A percentile compares a stretch with the other conserved stretches of the same genome.
Conservation (phyloP, 1,139 yeast species). For the Candida smagusa region DNA sequence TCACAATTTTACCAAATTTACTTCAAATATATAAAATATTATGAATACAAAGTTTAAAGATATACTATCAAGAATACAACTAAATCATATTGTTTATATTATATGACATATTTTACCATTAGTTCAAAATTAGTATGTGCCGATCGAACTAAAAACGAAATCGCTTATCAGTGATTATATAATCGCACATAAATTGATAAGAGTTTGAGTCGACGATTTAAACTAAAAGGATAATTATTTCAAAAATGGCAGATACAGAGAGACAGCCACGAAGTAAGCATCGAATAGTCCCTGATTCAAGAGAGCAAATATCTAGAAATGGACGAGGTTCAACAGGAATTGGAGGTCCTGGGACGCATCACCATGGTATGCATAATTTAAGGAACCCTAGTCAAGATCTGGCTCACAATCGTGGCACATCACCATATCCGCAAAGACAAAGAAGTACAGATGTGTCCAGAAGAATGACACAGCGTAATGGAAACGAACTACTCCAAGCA, state of each 20-base stretch:
- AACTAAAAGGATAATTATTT: not conserved
- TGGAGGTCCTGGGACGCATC: too few relatives aligned
- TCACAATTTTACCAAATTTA: too few relatives aligned
- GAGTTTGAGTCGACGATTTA: slow-evolving; percentile 1
- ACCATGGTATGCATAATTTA: slow-evolving; percentile 1
- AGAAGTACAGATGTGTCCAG: not conserved
- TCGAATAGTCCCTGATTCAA: slow-evolving; percentile 1
- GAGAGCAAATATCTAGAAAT: not conserved
- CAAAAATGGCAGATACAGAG: slow-evolving; percentile 4
- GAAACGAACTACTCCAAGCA: slow-evolving; percentile 4
- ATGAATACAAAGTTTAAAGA: too few relatives aligned
- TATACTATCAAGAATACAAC: too few relatives aligned
- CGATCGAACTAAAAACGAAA: not conserved
- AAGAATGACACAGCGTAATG: not conserved
- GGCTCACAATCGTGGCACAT: not conserved
- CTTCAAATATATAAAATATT: too few relatives aligned
- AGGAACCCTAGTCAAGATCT: slow-evolving; percentile 3
- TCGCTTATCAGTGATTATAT: slow-evolving; percentile 2
- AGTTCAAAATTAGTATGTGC: too few relatives aligned
- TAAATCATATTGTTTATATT: too few relatives aligned
- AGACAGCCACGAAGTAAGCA: slow-evolving; percentile 7
- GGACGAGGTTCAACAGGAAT: not conserved
- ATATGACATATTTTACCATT: too few relatives aligned
- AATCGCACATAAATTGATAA: slow-evolving; percentile 2
- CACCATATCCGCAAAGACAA: slow-evolving; percentile 1